These are phyloP conservation scores for Brassica hybrid DNA, from an alignment of 441 rosid species.

Conservation along the genomic window DNA sequence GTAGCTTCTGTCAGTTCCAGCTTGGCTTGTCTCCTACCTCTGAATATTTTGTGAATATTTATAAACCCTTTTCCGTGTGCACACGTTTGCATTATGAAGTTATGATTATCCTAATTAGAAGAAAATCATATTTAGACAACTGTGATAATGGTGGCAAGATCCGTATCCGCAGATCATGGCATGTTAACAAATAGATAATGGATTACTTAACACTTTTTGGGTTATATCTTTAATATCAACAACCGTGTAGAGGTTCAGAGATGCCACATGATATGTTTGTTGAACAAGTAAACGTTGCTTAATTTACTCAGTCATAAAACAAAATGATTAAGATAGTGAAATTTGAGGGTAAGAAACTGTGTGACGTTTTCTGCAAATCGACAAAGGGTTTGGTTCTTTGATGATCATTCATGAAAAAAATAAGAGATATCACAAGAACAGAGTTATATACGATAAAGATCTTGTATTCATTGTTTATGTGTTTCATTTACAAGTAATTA, in stretches of 20 bases:
- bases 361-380: not conserved
- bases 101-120: slow-evolving; percentile 15
- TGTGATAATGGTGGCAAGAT: slow-evolving; percentile 22
- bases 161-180: slow-evolving; percentile 30
- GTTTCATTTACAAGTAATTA: not conserved
- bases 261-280: slow-evolving; percentile 4
- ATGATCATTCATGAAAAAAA: not conserved
- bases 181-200: not conserved
- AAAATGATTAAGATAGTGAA: not conserved
- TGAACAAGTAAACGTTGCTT: not conserved
- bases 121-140: slow-evolving; percentile 9
- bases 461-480: too few species aligned
- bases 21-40: slow-evolving; percentile 19
- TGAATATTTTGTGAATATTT: not conserved
- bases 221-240: not conserved
- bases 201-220: not conserved
- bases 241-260: slow-evolving; percentile 20
- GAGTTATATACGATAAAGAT: not conserved
- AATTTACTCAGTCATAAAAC: not conserved
- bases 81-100: slow-evolving; percentile 31
- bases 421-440: not conserved
- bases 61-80: slow-evolving; percentile 1
- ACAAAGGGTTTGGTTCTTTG: not conserved
- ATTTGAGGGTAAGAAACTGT: not conserved
- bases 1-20: slow-evolving; percentile 18